Evolutionary conservation across 202 grass and related monocot genomes (phyloP).

Genomic region (Sporobolus alterniflorus): DNA sequence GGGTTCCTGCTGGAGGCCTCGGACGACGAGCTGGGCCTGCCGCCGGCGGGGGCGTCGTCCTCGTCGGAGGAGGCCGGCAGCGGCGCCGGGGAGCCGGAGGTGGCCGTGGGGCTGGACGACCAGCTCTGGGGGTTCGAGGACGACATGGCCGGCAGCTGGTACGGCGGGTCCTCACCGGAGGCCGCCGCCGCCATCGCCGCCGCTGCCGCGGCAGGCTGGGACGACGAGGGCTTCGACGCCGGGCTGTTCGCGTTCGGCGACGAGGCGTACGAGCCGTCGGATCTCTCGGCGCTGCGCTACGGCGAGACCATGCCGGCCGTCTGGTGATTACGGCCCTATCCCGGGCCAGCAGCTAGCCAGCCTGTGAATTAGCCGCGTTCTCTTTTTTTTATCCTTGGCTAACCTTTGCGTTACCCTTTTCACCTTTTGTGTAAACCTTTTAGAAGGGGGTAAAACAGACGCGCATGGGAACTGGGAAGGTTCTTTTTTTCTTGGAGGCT

Average conservation of each 20-base stretch:
- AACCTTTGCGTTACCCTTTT: slow-evolving; percentile 50
- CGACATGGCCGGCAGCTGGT: slow-evolving; percentile 36
- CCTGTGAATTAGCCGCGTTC: slow-evolving; percentile 33
- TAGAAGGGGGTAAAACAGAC: slow-evolving; percentile 39
- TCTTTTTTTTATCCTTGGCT: slow-evolving; percentile 32
- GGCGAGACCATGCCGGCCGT: slow-evolving; percentile 67
- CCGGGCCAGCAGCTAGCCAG: not conserved
- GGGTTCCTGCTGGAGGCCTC: slow-evolving; percentile 91
- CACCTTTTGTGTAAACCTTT: slow-evolving; percentile 58
- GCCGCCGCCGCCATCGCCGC: slow-evolving; percentile 24
- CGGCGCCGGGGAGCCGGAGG: slow-evolving; percentile 19
- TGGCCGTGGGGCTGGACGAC: slow-evolving; percentile 26
- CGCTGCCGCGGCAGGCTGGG: slow-evolving; percentile 35
- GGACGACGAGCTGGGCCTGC: slow-evolving; percentile 93
- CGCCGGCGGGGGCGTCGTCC: slow-evolving; percentile 41
- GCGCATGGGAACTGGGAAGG: not conserved
- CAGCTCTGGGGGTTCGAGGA: slow-evolving; percentile 94
- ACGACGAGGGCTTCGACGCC: slow-evolving; percentile 56
- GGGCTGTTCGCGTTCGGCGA: slow-evolving; percentile 58
- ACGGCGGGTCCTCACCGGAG: slow-evolving; percentile 35
- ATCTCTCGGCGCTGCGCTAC: slow-evolving; percentile 50
- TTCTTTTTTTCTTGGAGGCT: too few relatives aligned
- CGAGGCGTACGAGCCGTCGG: slow-evolving; percentile 34
- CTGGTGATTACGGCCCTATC: slow-evolving; percentile 22
- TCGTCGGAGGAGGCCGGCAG: slow-evolving; percentile 32